phyloP scores from a whole-genome alignment of 768 basidiomycete species.

The Gyrodon lividus region DNA sequence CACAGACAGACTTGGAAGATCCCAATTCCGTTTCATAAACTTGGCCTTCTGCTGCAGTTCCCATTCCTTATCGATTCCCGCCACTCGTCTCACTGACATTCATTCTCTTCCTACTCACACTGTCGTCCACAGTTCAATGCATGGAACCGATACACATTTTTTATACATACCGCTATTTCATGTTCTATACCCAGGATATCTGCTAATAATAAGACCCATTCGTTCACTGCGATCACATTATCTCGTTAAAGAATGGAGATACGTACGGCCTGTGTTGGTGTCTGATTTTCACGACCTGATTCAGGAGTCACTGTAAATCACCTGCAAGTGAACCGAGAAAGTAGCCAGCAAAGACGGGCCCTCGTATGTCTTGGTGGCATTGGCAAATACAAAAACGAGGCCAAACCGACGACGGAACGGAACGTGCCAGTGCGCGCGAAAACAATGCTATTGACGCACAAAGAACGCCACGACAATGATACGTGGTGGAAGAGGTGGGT shows the following conservation, averaged over 20 bases:
- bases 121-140: conserved; percentile 24
- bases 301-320: no score
- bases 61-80: conserved; percentile 1
- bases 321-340: neutral
- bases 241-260: no score
- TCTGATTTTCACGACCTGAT: no score
- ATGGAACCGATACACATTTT: conserved; percentile 34
- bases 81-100: conserved; percentile 8
- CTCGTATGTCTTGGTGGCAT: no score
- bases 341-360: no score
- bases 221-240: neutral
- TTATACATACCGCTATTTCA: conserved; percentile 19
- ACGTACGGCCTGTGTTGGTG: no score
- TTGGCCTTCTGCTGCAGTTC: neutral
- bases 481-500: no score
- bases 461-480: no score
- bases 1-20: conserved; percentile 10
- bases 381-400: no score
- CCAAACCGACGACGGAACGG: no score
- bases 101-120: neutral
- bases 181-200: conserved; percentile 30
- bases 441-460: no score
- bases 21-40: conserved; percentile 14
- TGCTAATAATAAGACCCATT: conserved; percentile 9
- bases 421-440: no score